Evolutionary conservation across 1,284 basidiomycete species (phyloP).

Genomic region (Cutaneotrichosporon sp.): DNA sequence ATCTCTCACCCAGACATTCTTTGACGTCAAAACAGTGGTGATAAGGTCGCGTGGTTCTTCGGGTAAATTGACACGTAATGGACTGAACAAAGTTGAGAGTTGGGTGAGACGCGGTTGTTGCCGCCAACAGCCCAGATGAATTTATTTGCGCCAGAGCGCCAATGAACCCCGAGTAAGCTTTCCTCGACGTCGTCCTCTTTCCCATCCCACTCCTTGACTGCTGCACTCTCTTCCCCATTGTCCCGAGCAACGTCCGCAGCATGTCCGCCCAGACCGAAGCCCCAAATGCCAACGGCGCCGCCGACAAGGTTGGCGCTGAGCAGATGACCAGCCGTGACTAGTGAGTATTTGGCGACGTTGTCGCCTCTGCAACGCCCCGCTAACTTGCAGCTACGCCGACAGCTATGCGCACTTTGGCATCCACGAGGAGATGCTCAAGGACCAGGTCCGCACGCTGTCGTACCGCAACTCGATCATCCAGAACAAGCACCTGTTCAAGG

Average conservation of each 20-base stretch:
- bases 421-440: conserved; percentile 99
- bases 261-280: conserved; percentile 20
- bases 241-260: neutral
- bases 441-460: conserved; percentile 87
- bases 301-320: conserved; percentile 35
- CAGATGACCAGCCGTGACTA: conserved; percentile 46
- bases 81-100: too few relatives aligned
- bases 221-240: neutral
- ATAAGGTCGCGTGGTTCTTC: neutral
- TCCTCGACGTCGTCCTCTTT: neutral
- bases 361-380: neutral
- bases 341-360: conserved; percentile 25
- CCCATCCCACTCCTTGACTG: neutral
- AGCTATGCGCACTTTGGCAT: conserved; percentile 71
- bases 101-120: too few relatives aligned
- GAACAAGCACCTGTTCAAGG: conserved; percentile 94
- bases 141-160: too few relatives aligned
- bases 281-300: conserved; percentile 27
- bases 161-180: too few relatives aligned
- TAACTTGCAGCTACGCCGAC: conserved; percentile 74
- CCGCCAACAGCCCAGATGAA: too few relatives aligned
- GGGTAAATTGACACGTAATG: neutral
- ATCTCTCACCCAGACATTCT: conserved; percentile 24
- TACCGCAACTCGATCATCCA: conserved; percentile 94
- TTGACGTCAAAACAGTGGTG: neutral